These are phyloP conservation scores for Paramecium sonneborni DNA, from an alignment of 73 alveolate species.

Conservation along the genomic window DNA sequence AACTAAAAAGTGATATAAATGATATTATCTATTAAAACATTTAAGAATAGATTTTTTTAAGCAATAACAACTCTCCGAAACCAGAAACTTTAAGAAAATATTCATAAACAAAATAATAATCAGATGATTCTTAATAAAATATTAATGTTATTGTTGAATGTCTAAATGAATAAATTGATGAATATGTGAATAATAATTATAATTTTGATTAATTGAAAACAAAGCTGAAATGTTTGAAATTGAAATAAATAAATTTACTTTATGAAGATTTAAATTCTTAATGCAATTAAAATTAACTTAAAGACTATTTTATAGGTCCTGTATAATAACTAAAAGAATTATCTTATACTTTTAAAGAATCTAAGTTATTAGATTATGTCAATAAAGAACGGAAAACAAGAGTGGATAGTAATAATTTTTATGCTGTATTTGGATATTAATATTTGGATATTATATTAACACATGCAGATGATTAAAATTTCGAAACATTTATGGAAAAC, in stretches of 20 bases:
- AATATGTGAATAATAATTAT: not conserved
- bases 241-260: not conserved
- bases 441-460: not conserved
- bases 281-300: not conserved
- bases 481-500: constrained; percentile 20
- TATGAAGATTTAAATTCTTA: not conserved
- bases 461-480: constrained; percentile 2
- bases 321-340: not conserved
- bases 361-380: not conserved
- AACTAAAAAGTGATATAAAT: not conserved
- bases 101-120: not conserved
- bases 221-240: not conserved
- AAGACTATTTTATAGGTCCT: constrained; percentile 1
- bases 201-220: not conserved
- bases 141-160: constrained; percentile 9
- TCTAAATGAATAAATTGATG: not conserved
- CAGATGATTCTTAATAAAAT: constrained; percentile 2
- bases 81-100: constrained; percentile 21
- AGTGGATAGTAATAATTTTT: not conserved
- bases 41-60: not conserved
- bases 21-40: not conserved
- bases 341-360: not conserved
- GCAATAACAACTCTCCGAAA: constrained; percentile 2
- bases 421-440: not conserved
- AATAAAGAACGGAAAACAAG: not conserved